Conservation (phyloP, 495 filamentous ascomycete species). For the Cudoniella acicularis region DNA sequence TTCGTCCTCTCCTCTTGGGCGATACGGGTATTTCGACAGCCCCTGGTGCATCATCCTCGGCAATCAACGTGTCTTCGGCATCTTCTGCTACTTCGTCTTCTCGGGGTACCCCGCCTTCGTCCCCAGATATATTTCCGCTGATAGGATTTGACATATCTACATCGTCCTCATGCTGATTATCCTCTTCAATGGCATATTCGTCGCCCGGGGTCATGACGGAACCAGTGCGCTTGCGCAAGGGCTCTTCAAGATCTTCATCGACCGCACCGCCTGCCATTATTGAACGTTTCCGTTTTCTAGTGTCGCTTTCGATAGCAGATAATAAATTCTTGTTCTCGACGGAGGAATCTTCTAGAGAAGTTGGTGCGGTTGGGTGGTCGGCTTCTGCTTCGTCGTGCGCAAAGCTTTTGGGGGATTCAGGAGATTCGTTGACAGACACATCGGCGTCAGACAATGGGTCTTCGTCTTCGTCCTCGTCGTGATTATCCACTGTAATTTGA, state of each 20-base stretch:
- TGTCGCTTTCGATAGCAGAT: conserved; percentile 36
- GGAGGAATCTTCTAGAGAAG: conserved; percentile 23
- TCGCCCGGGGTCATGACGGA: conserved; percentile 36
- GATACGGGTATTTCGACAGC: conserved; percentile 23
- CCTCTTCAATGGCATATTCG: conserved; percentile 27
- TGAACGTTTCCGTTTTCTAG: conserved; percentile 49
- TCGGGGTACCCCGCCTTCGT: conserved; percentile 24
- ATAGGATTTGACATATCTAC: conserved; percentile 22
- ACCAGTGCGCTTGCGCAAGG: conserved; percentile 54
- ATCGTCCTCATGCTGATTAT: conserved; percentile 20
- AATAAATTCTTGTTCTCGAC: conserved; percentile 18
- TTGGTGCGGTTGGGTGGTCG: conserved; percentile 29
- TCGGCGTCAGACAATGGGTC: conserved; percentile 42
- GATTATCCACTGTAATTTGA: conserved; percentile 33
- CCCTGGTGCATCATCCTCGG: conserved; percentile 31
- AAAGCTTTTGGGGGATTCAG: conserved; percentile 33
- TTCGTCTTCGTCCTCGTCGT: conserved; percentile 35
- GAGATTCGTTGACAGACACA: conserved; percentile 27
- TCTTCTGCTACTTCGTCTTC: conserved; percentile 33
- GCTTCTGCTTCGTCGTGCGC: conserved; percentile 32
- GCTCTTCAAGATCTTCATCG: conserved; percentile 43
- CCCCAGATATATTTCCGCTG: conserved; percentile 28
- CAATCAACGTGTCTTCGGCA: conserved; percentile 32
- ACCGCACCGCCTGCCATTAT: conserved; percentile 33
- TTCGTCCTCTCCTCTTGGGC: conserved; percentile 23